A percentile compares a stretch with the other conserved stretches of the same genome.
Conservation (phyloP, 768 basidiomycete species). For the Trametes maxima region DNA sequence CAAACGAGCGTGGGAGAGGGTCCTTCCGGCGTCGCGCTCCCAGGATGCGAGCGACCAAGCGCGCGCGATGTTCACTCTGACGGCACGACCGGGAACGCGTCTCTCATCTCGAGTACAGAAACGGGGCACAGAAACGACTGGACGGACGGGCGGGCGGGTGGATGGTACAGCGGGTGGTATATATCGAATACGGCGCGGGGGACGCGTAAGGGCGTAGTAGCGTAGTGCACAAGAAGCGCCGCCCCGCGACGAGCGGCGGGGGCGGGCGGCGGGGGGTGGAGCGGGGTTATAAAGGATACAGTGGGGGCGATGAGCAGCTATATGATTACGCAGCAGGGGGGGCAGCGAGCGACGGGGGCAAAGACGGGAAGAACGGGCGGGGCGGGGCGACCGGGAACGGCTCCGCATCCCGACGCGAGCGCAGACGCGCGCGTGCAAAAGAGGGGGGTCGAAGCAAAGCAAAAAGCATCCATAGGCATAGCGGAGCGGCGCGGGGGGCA, state of each 20-base stretch:
- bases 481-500: neutral
- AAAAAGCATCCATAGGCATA: neutral
- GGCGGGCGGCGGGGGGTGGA: neutral
- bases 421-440: too few relatives aligned
- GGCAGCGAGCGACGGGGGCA: neutral
- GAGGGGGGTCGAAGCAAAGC: too few relatives aligned
- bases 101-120: conserved; percentile 2
- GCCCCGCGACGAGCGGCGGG: conserved; percentile 8
- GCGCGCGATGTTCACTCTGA: neutral
- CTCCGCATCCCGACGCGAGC: conserved; percentile 3
- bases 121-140: conserved; percentile 9
- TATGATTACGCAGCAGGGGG: neutral
- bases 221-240: conserved; percentile 15
- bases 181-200: conserved; percentile 15
- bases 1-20: conserved; percentile 1
- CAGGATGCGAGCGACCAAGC: neutral
- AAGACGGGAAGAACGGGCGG: too few relatives aligned
- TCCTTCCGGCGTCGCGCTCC: neutral
- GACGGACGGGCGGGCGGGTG: conserved; percentile 4
- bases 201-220: neutral
- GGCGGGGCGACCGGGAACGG: too few relatives aligned
- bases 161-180: conserved; percentile 7
- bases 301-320: conserved; percentile 17
- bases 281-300: conserved; percentile 7
- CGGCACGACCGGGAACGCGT: conserved; percentile 3